Evolutionary conservation across 768 basidiomycete species (phyloP).

Genomic region (Suillus cothurnatus): DNA sequence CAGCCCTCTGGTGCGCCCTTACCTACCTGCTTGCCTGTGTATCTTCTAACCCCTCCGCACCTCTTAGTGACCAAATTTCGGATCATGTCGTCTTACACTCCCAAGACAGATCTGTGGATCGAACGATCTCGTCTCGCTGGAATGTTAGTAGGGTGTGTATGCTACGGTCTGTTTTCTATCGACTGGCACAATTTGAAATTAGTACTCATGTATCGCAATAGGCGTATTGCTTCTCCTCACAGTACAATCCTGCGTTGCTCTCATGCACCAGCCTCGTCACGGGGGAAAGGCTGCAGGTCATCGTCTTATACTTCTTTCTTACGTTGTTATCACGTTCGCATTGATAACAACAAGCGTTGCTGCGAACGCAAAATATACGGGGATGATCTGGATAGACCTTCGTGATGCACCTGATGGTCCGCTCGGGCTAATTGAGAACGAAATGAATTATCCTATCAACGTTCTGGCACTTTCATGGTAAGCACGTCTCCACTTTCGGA

Average conservation of each 20-base stretch:
- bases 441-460: neutral
- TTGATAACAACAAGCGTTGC: slow-evolving; percentile 21
- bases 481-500: neutral
- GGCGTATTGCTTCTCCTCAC: slow-evolving; percentile 10
- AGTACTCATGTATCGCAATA: neutral
- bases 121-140: slow-evolving; percentile 12
- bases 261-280: neutral
- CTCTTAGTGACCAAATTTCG: neutral
- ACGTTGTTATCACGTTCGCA: slow-evolving; percentile 10
- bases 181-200: neutral
- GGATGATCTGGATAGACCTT: neutral
- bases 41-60: neutral
- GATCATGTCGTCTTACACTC: neutral
- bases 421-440: neutral
- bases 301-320: neutral
- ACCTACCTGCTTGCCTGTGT: too few relatives aligned
- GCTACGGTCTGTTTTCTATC: slow-evolving; percentile 10
- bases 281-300: too few relatives aligned
- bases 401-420: neutral
- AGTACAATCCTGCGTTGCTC: neutral
- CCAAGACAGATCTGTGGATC: slow-evolving; percentile 1
- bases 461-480: neutral
- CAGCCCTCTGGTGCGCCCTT: too few relatives aligned
- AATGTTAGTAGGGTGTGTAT: slow-evolving; percentile 8
- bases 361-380: slow-evolving; percentile 11